phyloP scores from a whole-genome alignment of 148 eudicot genomes.

The Talinum fruticosum region DNA sequence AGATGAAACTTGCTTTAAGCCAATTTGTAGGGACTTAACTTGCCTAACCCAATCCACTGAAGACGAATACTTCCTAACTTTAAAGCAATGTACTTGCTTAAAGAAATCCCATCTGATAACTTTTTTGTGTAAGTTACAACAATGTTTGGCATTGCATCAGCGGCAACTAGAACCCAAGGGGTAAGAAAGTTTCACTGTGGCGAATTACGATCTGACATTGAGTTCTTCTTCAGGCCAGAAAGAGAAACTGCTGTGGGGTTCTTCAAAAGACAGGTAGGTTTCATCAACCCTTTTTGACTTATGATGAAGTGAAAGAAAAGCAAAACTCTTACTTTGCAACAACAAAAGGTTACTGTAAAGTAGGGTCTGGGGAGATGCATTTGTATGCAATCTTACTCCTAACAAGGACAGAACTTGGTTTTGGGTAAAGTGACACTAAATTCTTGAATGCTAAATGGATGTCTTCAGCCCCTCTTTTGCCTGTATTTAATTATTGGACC shows the following conservation, averaged over 20 bases:
- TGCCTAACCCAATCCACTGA: conserved; percentile 26
- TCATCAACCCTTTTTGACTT: conserved; percentile 9
- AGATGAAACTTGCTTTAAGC: conserved; percentile 31
- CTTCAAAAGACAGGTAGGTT: background rate
- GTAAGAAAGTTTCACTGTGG: background rate
- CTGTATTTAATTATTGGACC: background rate
- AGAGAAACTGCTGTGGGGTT: background rate
- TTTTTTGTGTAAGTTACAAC: background rate
- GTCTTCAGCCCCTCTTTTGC: background rate
- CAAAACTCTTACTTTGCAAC: background rate
- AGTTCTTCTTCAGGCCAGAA: background rate
- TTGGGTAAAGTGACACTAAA: background rate
- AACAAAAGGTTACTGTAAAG: background rate
- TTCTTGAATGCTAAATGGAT: background rate
- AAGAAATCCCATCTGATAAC: conserved; percentile 15
- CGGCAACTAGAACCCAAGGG: background rate
- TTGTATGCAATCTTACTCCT: background rate
- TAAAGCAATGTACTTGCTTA: conserved; percentile 15
- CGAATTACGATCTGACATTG: background rate
- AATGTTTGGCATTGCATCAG: conserved; percentile 5
- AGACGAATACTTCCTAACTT: conserved; percentile 17
- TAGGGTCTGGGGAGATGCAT: background rate
- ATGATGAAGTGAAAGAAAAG: background rate
- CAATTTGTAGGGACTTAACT: conserved; percentile 17
- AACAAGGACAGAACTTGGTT: background rate